These are phyloP conservation scores for Saccharomycopsis vini DNA, from an alignment of 805 yeast species.

Conservation along the genomic window DNA sequence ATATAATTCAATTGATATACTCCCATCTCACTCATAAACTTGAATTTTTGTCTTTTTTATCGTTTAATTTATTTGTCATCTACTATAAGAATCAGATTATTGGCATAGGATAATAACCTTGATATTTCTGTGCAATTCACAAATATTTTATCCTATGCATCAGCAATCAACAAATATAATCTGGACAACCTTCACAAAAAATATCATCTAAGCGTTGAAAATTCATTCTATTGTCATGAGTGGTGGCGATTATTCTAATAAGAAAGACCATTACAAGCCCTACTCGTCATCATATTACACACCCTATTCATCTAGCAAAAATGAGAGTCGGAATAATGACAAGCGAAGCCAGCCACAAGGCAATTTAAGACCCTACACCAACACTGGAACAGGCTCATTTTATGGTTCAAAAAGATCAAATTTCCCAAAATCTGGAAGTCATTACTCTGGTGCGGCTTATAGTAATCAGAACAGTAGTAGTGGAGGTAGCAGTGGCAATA, in stretches of 20 bases:
- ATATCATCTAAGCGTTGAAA: no score
- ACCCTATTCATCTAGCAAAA: background rate
- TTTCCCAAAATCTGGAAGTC: slow-evolving; percentile 10
- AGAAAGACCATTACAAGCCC: slow-evolving; percentile 17
- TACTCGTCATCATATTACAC: slow-evolving; percentile 13
- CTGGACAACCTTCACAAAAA: no score
- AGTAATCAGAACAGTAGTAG: background rate
- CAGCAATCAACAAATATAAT: no score
- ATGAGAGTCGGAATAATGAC: background rate
- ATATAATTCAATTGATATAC: no score
- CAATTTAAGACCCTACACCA: slow-evolving; percentile 3
- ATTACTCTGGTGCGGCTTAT: slow-evolving; percentile 3
- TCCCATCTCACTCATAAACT: no score
- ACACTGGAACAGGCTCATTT: slow-evolving; percentile 2
- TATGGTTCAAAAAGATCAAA: slow-evolving; percentile 8
- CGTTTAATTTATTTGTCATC: no score
- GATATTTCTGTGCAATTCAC: no score
- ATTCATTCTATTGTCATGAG: background rate
- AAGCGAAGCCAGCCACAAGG: background rate
- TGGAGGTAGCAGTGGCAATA: slow-evolving; percentile 2
- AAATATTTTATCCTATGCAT: no score
- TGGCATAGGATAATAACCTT: no score
- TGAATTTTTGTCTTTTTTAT: no score
- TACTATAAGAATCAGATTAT: no score
- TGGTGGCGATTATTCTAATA: slow-evolving; percentile 7